Evolutionary conservation across 106 monocot genomes (phyloP), one percentile per base, ranked within the genome.

Genomic region (Phalaenopsis equestris): DNA sequence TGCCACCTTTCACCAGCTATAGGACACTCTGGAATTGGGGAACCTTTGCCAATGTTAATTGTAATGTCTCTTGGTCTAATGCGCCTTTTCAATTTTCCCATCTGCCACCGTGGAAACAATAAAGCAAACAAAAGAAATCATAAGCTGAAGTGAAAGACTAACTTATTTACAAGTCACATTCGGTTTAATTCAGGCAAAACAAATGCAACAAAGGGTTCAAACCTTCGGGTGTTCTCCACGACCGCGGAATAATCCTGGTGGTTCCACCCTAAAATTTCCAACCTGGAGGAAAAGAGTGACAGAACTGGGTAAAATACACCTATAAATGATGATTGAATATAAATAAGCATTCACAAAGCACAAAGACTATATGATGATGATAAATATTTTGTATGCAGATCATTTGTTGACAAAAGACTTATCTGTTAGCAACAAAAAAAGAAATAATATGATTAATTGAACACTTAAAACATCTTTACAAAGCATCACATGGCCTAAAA

Each of bases 161-260:
- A 48, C 2, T 30, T 3, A 11, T 52, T 76, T 9, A 74, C 8
- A 30, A 0, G 46, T 12, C 5, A 76, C 48, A 47, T 0, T 30
- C 30, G 30, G 23, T 3, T 49, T 49, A 76, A 24, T 42, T 18
- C 6, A 49, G 76, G 24, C 23, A 23, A 52, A 70, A 76, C 76
- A 76, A 76, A 30, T 30, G 49, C 21, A 76, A 49, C 42, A 76
- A 76, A 30, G 10, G 24, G 41, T 37, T 18, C 11, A n/a, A 47
- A 98, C 97, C 94, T 94, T 98, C 3, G 97, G 97, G 83, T 98
- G 97, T 85, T 98, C 97, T 86, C 97, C 97, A 81, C 97, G 97
- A 67, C 97, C 97, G 65, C 97, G 87, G 72, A 98, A 98, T 79
- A 98, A 87, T 41, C 92, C 97, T 77, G 97, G 97, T 49, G 97